Conservation (phyloP, 768 basidiomycete species). For the Plicaturopsis crispa region DNA sequence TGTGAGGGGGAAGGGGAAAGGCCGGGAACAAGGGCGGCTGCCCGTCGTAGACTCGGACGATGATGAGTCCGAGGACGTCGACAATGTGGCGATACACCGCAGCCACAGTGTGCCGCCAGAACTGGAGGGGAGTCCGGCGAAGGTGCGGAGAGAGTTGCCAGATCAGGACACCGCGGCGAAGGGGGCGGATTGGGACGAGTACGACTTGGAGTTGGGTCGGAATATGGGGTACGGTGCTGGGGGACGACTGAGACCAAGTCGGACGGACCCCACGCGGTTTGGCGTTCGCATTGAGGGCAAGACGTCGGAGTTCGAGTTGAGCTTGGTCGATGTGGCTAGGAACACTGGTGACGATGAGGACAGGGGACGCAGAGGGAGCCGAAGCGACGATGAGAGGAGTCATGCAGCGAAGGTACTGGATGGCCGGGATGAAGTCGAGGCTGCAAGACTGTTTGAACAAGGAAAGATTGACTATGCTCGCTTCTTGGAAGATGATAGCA, state of each 20-base stretch:
- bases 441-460: slow-evolving; percentile 46
- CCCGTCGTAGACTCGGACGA: slow-evolving; percentile 18
- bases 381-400: slow-evolving; percentile 4
- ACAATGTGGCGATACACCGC: slow-evolving; percentile 27
- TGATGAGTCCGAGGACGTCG: slow-evolving; percentile 14
- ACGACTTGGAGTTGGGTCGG: slow-evolving; percentile 8
- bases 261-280: slow-evolving; percentile 55
- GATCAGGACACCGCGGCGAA: slow-evolving; percentile 11
- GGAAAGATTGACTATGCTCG: slow-evolving; percentile 55
- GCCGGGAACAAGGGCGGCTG: slow-evolving; percentile 2
- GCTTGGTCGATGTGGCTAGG: slow-evolving; percentile 40
- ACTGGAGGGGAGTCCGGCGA: slow-evolving; percentile 33
- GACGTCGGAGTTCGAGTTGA: slow-evolving; percentile 65
- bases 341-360: slow-evolving; percentile 17
- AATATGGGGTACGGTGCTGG: slow-evolving; percentile 33
- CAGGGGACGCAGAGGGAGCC: slow-evolving; percentile 9
- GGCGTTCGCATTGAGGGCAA: slow-evolving; percentile 55
- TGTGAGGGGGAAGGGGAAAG: slow-evolving; percentile 14
- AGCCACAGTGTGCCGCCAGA: slow-evolving; percentile 54
- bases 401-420: slow-evolving; percentile 16
- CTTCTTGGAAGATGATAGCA: slow-evolving; percentile 56
- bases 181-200: slow-evolving; percentile 19
- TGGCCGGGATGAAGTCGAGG: slow-evolving; percentile 42
- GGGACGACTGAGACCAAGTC: slow-evolving; percentile 51
- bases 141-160: slow-evolving; percentile 11